Evolutionary conservation across 768 basidiomycete genomes (phyloP).

Genomic region (Erythrobasidium yunnanense): DNA sequence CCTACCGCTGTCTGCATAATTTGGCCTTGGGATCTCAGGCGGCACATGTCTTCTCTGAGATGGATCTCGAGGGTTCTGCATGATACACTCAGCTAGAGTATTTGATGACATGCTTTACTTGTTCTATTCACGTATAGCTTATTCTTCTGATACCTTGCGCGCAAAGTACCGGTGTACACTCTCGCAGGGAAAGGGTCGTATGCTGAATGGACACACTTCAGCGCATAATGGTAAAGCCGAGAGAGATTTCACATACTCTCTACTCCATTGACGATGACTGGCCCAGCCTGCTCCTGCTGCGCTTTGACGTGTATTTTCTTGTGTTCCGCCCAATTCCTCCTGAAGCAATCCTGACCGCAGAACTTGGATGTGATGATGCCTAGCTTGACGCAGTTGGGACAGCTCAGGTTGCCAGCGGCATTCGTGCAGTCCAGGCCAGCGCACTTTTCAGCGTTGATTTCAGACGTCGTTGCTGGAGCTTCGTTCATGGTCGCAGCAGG

Average conservation of each 20-base stretch:
- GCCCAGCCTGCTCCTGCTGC: no score
- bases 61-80: conserved; percentile 70
- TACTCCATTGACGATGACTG: not conserved
- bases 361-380: conserved; percentile 49
- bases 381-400: conserved; percentile 37
- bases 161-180: conserved; percentile 40
- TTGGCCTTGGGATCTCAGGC: conserved; percentile 70
- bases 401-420: conserved; percentile 10
- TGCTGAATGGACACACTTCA: conserved; percentile 18
- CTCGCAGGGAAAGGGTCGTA: conserved; percentile 26
- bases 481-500: conserved; percentile 11
- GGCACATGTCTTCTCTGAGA: conserved; percentile 63
- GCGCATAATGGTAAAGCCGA: not conserved
- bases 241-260: no score
- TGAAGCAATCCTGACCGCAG: conserved; percentile 94
- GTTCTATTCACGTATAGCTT: conserved; percentile 17
- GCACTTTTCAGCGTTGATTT: conserved; percentile 5
- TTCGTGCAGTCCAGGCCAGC: conserved; percentile 14
- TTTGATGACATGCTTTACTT: not conserved
- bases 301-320: conserved; percentile 18
- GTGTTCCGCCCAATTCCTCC: conserved; percentile 57
- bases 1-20: conserved; percentile 66
- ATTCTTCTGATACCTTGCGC: conserved; percentile 38
- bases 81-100: not conserved
- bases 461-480: conserved; percentile 14